Conservation (phyloP, 768 basidiomycete species). For the Boletus tylopilopsis region DNA sequence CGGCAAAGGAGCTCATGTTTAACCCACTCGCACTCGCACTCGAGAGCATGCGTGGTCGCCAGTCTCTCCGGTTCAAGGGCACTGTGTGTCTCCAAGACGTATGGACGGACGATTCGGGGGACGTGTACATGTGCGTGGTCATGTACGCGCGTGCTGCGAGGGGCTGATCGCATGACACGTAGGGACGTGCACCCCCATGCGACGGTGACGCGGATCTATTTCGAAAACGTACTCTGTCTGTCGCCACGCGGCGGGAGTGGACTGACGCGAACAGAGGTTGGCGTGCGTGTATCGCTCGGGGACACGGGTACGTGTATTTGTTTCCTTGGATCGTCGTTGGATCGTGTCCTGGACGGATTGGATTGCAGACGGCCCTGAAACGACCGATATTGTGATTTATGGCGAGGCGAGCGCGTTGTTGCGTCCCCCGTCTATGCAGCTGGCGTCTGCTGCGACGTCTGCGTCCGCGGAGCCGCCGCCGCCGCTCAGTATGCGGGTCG, state of each 20-base stretch:
- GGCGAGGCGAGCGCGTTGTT: slow-evolving; percentile 32
- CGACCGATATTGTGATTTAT: slow-evolving; percentile 61
- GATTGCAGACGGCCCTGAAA: slow-evolving; percentile 58
- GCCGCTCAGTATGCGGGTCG: slow-evolving; percentile 44
- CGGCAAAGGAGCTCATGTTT: slow-evolving; percentile 44
- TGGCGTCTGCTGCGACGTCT: slow-evolving; percentile 17
- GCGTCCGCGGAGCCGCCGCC: slow-evolving; percentile 22
- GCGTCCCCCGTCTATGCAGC: slow-evolving; percentile 6
- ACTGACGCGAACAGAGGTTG: slow-evolving; percentile 43
- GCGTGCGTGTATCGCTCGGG: slow-evolving; percentile 66
- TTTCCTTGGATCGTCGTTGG: background rate
- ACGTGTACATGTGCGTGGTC: slow-evolving; percentile 42
- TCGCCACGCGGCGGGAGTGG: slow-evolving; percentile 25
- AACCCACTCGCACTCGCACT: slow-evolving; percentile 69
- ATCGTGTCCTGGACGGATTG: background rate
- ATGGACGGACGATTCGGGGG: slow-evolving; percentile 57
- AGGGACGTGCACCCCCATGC: slow-evolving; percentile 73
- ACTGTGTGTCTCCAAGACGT: slow-evolving; percentile 50
- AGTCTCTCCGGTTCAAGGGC: slow-evolving; percentile 56
- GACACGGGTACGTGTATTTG: slow-evolving; percentile 47
- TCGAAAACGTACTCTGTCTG: slow-evolving; percentile 68
- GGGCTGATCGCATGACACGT: background rate
- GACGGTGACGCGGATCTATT: slow-evolving; percentile 57
- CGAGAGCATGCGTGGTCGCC: slow-evolving; percentile 78
- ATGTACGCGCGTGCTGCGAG: background rate